Conservation (phyloP, 2,329 filamentous ascomycete genomes). For the Fusarium anguioides region DNA sequence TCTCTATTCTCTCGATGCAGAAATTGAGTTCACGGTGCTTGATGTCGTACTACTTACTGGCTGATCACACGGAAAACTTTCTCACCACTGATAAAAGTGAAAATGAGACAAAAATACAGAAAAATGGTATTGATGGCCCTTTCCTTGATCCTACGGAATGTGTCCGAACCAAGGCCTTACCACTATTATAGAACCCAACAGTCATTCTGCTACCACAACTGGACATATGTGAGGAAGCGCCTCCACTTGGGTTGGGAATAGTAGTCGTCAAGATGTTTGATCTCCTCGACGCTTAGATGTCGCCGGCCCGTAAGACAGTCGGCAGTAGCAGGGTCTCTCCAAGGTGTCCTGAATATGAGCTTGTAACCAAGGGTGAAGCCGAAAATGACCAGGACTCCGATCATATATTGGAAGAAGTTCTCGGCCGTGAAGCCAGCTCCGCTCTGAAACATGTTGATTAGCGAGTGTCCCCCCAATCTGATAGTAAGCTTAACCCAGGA, state of each 20-base stretch:
- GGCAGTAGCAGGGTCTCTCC: slow-evolving; percentile 33
- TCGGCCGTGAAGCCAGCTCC: slow-evolving; percentile 21
- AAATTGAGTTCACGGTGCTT: too few relatives aligned
- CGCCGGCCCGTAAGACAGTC: slow-evolving; percentile 32
- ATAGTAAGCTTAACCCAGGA: background rate
- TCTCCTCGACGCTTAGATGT: slow-evolving; percentile 24
- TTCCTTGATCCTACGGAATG: too few relatives aligned
- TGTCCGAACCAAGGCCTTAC: too few relatives aligned
- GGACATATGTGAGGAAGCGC: slow-evolving; percentile 35
- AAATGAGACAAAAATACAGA: too few relatives aligned
- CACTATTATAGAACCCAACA: too few relatives aligned
- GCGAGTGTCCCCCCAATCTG: background rate
- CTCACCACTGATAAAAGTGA: too few relatives aligned
- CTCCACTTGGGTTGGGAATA: slow-evolving; percentile 32
- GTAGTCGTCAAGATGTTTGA: slow-evolving; percentile 34
- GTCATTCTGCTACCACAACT: slow-evolving; percentile 22
- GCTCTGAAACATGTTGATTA: background rate
- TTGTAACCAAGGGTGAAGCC: slow-evolving; percentile 37
- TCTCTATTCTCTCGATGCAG: too few relatives aligned
- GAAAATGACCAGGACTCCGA: slow-evolving; percentile 34
- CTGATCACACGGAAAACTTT: too few relatives aligned
- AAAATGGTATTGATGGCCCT: too few relatives aligned
- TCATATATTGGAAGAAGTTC: slow-evolving; percentile 35
- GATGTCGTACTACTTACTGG: too few relatives aligned
- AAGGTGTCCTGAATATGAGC: slow-evolving; percentile 29